Base-by-base conservation (phyloP, 768 basidiomycete species). In the Trametes sanguinea region DNA sequence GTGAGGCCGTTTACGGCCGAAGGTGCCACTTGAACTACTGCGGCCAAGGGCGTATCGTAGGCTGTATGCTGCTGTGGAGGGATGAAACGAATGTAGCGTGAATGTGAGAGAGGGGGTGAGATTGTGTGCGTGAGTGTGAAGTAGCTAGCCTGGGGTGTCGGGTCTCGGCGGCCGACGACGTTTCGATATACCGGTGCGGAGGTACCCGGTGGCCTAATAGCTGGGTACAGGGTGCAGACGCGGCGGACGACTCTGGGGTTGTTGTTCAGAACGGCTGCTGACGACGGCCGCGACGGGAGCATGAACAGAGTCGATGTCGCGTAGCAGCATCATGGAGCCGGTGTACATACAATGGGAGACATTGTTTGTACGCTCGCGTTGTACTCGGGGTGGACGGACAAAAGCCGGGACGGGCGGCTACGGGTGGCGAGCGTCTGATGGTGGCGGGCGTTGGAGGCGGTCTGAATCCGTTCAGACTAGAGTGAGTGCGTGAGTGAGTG, bases 391-490 rank as follows among this genome's bases (percentile, higher is more conserved):
- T 59, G 11, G 48, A 14, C 30, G 22, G 53, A 61, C 54, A 54
- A 64, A 51, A 59, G 13, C 42, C 7, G 35, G 5, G 11, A 32
- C 44, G 45, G 53, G 55, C 55, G 52, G 6, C 46, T 47, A 43
- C 32, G 37, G 27, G 37, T 29, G 51, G 39, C 53, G 62, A 46
- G 58, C 59, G 65, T 35, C 54, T 67, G 65, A 40, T 61, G 52
- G 61, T 65, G 64, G 62, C 65, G 37, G 66, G 62, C 61, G 61
- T 48, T 30, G 50, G 40, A 32, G 17, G 48, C 35, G 61, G 60
- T 32, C 22, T 22, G 22, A 22, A 22, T 22, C 22, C 22, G 22
- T 22, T 22, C 22, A 22, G 22, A 22, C 22, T 22, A 22, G 22
- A 22, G 22, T 22, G 22, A 22, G 22, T 22, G 22, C 22, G 22